These are phyloP conservation scores for Parathielavia hyrcaniae DNA, from an alignment of 495 filamentous ascomycete species.

Conservation along the genomic window DNA sequence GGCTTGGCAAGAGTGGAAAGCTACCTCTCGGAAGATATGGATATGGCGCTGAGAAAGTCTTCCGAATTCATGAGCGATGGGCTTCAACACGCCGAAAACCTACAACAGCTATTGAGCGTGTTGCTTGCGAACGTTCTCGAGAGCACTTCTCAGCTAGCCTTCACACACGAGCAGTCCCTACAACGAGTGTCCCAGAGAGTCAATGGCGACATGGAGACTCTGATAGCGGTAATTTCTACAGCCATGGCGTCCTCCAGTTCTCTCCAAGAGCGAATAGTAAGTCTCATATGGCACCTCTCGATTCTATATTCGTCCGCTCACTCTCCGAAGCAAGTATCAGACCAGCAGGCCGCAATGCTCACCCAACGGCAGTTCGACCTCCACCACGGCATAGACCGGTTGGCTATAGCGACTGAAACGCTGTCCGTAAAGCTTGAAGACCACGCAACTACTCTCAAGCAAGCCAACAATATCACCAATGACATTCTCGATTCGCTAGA, in stretches of 20 bases:
- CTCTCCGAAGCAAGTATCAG: conserved; percentile 33
- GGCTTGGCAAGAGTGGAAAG: conserved; percentile 28
- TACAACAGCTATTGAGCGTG: conserved; percentile 33
- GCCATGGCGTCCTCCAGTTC: conserved; percentile 31
- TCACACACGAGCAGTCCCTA: conserved; percentile 36
- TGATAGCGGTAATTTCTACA: conserved; percentile 29
- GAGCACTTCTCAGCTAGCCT: conserved; percentile 30
- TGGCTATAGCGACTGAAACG: conserved; percentile 29
- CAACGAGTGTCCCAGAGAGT: conserved; percentile 27
- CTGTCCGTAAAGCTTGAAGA: conserved; percentile 29
- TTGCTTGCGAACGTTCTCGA: conserved; percentile 32
- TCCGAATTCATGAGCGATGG: conserved; percentile 23
- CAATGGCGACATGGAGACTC: conserved; percentile 27
- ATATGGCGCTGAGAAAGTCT: conserved; percentile 26
- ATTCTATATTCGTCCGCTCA: not conserved
- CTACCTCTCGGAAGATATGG: conserved; percentile 29
- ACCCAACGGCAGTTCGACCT: conserved; percentile 35
- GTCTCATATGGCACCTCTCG: conserved; percentile 3
- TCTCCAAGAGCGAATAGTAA: conserved; percentile 38
- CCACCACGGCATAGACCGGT: conserved; percentile 38
- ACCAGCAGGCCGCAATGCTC: conserved; percentile 28
- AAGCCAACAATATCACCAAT: conserved; percentile 38
- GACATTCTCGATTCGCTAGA: conserved; percentile 37
- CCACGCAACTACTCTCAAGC: conserved; percentile 30
- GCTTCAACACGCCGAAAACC: conserved; percentile 29